A percentile compares a stretch with the other conserved stretches of the same genome.
phyloP scores from a whole-genome alignment of 2,329 filamentous ascomycete species.

The Pyrenochaeta sp. region DNA sequence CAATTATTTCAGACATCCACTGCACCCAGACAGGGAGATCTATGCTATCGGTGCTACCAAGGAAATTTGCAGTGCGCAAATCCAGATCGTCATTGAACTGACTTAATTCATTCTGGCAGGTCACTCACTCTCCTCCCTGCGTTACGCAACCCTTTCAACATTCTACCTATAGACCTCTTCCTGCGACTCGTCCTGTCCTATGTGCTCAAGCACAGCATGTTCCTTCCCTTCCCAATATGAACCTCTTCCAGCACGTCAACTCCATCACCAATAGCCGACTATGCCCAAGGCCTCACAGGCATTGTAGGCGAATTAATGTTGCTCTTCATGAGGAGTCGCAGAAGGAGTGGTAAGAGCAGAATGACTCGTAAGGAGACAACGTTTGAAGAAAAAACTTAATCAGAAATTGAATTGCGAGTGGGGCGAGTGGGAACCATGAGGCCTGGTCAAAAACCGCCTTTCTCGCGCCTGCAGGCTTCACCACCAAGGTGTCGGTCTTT shows the following conservation, averaged over 20 bases:
- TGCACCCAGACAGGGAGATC: no score
- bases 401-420: slow-evolving; percentile 42
- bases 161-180: slow-evolving; percentile 59
- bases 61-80: background rate
- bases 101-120: slow-evolving; percentile 26
- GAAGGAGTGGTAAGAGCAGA: slow-evolving; percentile 46
- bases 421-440: slow-evolving; percentile 60
- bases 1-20: background rate
- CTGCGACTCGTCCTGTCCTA: slow-evolving; percentile 57
- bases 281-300: slow-evolving; percentile 53
- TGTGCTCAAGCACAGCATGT: slow-evolving; percentile 54
- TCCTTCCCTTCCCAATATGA: slow-evolving; percentile 57
- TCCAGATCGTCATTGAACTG: background rate
- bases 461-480: slow-evolving; percentile 19
- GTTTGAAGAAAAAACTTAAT: slow-evolving; percentile 47
- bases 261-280: slow-evolving; percentile 50
- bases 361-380: slow-evolving; percentile 48
- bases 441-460: slow-evolving; percentile 58
- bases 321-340: slow-evolving; percentile 36
- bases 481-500: slow-evolving; percentile 56
- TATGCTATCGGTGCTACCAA: background rate
- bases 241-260: slow-evolving; percentile 47
- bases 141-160: slow-evolving; percentile 37
- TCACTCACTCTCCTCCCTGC: slow-evolving; percentile 31
- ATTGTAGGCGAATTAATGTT: slow-evolving; percentile 54